Base-by-base conservation (phyloP, 495 filamentous ascomycete genomes). In the Penicillium paxilli region DNA sequence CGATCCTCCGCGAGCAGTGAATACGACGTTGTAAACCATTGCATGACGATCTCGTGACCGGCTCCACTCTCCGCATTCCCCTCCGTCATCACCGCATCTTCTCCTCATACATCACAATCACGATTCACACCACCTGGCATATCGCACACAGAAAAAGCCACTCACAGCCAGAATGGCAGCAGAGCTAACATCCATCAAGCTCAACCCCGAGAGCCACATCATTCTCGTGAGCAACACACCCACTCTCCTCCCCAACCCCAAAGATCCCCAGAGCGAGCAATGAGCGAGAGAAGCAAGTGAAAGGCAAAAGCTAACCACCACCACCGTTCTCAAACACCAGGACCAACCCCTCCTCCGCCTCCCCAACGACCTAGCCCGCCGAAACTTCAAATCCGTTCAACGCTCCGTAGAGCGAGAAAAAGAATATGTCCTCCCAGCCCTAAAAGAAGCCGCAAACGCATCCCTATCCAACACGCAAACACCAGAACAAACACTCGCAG, bases 261-360 rank as follows among this genome's bases (percentile, higher is more conserved):
- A 28, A 28, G n/a, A n/a, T n/a, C 26, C 26, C 26, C 26, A 5
- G 11, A 28, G 11, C 5, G 11, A 28, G n/a, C 3, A 38, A 38
- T 16, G 35, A 22, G 51, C 54, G 47, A 54, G 47, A 55, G 38
- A 23, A 25, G 24, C 28, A 48, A 25, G n/a, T n/a, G n/a, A n/a
- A n/a, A 35, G 51, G 45, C 26, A 50, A 17, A 49, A 57, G 47
- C 57, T 67, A 38, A 69, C 23, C 21, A 9, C n/a, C 25, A 1
- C 16, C 6, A 21, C 40, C 3, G 10, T n/a, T 44, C 48, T 5
- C 19, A 23, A n/a, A n/a, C n/a, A n/a, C n/a, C 47, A 96, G 92
- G 94, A 98, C 69, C 93, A 98, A 83, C 88, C 94, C 21, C 90
- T 97, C 55, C 87, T 98, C 60, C 88, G 91, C 19, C 80, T 97